phyloP scores from a whole-genome alignment of 23 red algal genomes.

The Agarophyton chilense region DNA sequence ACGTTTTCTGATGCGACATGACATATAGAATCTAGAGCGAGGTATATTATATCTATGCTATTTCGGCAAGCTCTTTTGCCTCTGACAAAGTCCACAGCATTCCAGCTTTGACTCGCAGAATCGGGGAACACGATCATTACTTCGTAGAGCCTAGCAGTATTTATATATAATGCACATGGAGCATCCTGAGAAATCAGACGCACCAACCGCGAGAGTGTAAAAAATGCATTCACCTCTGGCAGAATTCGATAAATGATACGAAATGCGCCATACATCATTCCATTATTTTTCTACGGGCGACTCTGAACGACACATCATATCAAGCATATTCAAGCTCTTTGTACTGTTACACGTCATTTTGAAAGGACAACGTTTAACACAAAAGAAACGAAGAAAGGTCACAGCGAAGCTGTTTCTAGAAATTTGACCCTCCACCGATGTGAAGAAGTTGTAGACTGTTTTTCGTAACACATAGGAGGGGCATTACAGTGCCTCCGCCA shows the following conservation, averaged over 20 bases:
- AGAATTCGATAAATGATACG: background rate
- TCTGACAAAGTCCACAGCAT: background rate
- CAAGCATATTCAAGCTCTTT: background rate
- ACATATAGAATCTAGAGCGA: background rate
- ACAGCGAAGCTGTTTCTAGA: background rate
- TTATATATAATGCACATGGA: background rate
- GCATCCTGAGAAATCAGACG: background rate
- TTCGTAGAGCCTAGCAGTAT: background rate
- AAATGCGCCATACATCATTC: background rate
- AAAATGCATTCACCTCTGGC: background rate
- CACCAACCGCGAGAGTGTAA: background rate
- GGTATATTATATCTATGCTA: background rate
- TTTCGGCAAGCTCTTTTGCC: constrained; percentile 11
- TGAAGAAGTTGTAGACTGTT: constrained; percentile 48
- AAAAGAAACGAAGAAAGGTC: constrained; percentile 7
- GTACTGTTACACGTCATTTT: background rate
- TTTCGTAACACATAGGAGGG: constrained; percentile 45
- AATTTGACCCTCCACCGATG: background rate
- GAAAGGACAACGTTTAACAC: background rate
- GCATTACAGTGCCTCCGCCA: background rate
- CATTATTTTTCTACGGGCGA: background rate
- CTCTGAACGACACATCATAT: background rate
- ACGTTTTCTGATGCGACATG: background rate
- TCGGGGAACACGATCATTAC: background rate
- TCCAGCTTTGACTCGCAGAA: constrained; percentile 27